These are phyloP conservation scores for Vanrija sp. DNA, from an alignment of 1,284 basidiomycete genomes.

Conservation along the genomic window DNA sequence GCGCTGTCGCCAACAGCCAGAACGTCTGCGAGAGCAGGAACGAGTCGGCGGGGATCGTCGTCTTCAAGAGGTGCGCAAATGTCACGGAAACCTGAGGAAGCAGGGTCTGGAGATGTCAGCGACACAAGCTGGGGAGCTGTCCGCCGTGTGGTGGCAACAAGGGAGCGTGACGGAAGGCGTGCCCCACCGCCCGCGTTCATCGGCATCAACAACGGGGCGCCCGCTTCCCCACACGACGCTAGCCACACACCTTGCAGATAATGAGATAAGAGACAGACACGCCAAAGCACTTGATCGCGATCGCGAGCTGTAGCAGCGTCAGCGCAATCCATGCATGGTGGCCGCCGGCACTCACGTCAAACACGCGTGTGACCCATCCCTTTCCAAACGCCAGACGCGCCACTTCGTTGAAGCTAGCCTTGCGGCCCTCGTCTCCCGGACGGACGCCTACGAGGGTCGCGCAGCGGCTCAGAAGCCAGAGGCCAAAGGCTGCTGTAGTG, in stretches of 20 bases:
- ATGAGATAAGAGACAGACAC: constrained; percentile 94
- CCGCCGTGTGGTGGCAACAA: not conserved
- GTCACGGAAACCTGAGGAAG: constrained; percentile 90
- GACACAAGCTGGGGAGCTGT: not conserved
- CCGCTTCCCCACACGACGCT: no score
- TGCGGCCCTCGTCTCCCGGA: constrained; percentile 51
- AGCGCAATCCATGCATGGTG: constrained; percentile 2
- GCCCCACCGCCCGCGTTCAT: no score
- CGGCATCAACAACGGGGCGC: not conserved
- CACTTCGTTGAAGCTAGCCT: constrained; percentile 82
- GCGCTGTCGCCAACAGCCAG: constrained; percentile 80
- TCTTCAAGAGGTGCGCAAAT: constrained; percentile 65
- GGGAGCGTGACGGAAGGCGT: not conserved
- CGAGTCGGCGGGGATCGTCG: constrained; percentile 57
- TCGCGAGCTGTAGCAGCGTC: constrained; percentile 73
- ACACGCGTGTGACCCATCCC: constrained; percentile 44
- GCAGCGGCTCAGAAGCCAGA: constrained; percentile 83
- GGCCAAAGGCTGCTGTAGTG: constrained; percentile 71
- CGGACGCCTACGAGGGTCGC: constrained; percentile 63
- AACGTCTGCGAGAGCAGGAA: constrained; percentile 65
- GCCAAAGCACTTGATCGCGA: constrained; percentile 94
- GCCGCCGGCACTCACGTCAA: constrained; percentile 39
- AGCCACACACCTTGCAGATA: constrained; percentile 73
- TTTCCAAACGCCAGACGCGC: constrained; percentile 71
- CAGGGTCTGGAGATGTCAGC: constrained; percentile 50